phyloP scores from a whole-genome alignment of 2,329 filamentous ascomycete species.

The Pseudogymnoascus sp. region DNA sequence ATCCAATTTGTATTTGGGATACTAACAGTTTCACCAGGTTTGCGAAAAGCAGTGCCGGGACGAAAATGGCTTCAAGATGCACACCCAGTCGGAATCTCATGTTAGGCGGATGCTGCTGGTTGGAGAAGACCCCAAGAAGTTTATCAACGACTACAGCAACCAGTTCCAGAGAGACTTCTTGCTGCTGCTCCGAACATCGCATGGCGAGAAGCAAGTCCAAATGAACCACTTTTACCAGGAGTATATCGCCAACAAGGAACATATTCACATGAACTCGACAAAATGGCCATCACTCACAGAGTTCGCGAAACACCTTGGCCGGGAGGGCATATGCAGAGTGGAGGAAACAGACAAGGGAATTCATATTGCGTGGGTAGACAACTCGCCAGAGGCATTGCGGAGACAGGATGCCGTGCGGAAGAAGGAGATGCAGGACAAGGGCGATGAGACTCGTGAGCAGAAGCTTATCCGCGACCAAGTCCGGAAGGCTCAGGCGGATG shows the following conservation, averaged over 20 bases:
- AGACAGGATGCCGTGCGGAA: slow-evolving; percentile 71
- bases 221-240: slow-evolving; percentile 94
- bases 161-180: slow-evolving; percentile 79
- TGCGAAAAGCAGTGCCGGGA: slow-evolving; percentile 73
- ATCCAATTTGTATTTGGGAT: not conserved
- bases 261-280: slow-evolving; percentile 90
- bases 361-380: slow-evolving; percentile 84
- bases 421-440: slow-evolving; percentile 80
- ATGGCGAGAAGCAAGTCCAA: slow-evolving; percentile 83
- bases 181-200: slow-evolving; percentile 66
- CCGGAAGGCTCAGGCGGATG: slow-evolving; percentile 57
- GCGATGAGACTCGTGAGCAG: slow-evolving; percentile 84
- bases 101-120: slow-evolving; percentile 84
- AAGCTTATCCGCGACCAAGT: slow-evolving; percentile 78
- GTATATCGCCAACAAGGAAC: slow-evolving; percentile 79
- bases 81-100: slow-evolving; percentile 75
- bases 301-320: slow-evolving; percentile 77
- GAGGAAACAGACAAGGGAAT: slow-evolving; percentile 85
- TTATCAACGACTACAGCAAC: slow-evolving; percentile 71
- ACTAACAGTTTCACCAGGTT: slow-evolving; percentile 38
- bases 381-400: slow-evolving; percentile 74
- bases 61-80: slow-evolving; percentile 87
- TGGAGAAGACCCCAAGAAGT: slow-evolving; percentile 77
- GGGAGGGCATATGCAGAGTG: slow-evolving; percentile 80
- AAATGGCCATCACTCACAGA: slow-evolving; percentile 83